Conservation (phyloP, 1,139 yeast species). For the Suhomyces panamericanus region DNA sequence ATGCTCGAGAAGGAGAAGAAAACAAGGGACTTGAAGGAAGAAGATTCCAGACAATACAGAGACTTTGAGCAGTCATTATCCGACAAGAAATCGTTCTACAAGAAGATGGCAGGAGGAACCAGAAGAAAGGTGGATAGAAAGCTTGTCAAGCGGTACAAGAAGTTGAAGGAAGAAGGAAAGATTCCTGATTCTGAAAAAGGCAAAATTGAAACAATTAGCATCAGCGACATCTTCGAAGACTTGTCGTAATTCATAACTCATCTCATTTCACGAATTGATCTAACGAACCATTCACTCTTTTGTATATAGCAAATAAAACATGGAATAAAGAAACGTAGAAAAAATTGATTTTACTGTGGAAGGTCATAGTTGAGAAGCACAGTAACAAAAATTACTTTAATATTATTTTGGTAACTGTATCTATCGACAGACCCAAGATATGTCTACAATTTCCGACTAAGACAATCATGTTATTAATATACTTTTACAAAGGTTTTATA, state of each 20-base stretch:
- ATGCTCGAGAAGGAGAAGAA: conserved; percentile 23
- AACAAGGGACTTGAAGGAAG: conserved; percentile 20
- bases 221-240: conserved; percentile 10
- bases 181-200: conserved; percentile 11
- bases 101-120: conserved; percentile 23
- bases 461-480: background rate
- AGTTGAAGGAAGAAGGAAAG: conserved; percentile 28
- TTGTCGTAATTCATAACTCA: conserved; percentile 2
- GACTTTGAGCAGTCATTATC: conserved; percentile 24
- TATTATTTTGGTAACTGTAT: too few species aligned
- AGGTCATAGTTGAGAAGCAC: too few species aligned
- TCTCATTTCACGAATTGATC: background rate
- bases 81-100: conserved; percentile 26
- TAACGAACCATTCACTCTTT: background rate
- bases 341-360: too few species aligned
- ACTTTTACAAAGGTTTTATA: background rate
- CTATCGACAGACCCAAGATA: too few species aligned
- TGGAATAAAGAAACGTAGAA: too few species aligned
- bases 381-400: too few species aligned
- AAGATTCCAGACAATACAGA: conserved; percentile 23
- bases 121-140: conserved; percentile 36
- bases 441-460: too few species aligned
- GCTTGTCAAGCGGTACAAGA: conserved; percentile 30
- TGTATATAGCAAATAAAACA: conserved; percentile 1
- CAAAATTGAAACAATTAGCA: conserved; percentile 6